Conservation (phyloP, 2,329 filamentous ascomycete species). For the Metarhizium guizhouense region DNA sequence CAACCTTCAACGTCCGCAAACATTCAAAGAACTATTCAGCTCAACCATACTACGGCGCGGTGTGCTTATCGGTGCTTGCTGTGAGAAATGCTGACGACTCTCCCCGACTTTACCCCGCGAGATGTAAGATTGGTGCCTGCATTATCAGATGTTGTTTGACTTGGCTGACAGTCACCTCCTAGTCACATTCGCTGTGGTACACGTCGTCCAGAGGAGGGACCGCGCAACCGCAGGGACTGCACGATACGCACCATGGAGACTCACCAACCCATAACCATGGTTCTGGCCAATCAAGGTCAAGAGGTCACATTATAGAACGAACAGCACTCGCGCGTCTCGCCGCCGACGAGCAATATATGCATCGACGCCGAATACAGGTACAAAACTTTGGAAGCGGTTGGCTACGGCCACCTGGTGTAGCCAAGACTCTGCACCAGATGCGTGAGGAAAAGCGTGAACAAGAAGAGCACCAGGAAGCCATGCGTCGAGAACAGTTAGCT, state of each 20-base stretch:
- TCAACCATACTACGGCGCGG: no score
- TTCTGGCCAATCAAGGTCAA: conserved; percentile 25
- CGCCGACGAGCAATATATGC: conserved; percentile 68
- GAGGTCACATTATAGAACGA: conserved; percentile 41
- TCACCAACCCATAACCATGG: conserved; percentile 19
- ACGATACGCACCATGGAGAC: conserved; percentile 23
- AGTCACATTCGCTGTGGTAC: conserved; percentile 71
- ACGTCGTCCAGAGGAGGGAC: conserved; percentile 52
- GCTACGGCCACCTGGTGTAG: conserved; percentile 80
- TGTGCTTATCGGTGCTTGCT: neutral
- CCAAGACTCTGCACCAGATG: conserved; percentile 84
- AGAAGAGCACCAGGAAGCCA: conserved; percentile 71
- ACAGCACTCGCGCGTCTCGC: conserved; percentile 60
- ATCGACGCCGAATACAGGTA: conserved; percentile 70
- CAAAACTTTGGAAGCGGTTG: conserved; percentile 81
- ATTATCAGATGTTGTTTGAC: neutral
- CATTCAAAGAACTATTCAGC: neutral
- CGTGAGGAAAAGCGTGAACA: conserved; percentile 84
- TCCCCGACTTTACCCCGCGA: conserved; percentile 60
- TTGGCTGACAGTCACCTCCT: neutral
- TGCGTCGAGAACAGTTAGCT: conserved; percentile 60
- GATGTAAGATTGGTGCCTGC: conserved; percentile 44
- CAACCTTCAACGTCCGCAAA: neutral
- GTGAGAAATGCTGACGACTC: conserved; percentile 47
- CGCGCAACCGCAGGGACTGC: conserved; percentile 23